A percentile compares a stretch with the other conserved stretches of the same genome.
Conservation (phyloP, 768 basidiomycete genomes). For the Naganishia randhawae region DNA sequence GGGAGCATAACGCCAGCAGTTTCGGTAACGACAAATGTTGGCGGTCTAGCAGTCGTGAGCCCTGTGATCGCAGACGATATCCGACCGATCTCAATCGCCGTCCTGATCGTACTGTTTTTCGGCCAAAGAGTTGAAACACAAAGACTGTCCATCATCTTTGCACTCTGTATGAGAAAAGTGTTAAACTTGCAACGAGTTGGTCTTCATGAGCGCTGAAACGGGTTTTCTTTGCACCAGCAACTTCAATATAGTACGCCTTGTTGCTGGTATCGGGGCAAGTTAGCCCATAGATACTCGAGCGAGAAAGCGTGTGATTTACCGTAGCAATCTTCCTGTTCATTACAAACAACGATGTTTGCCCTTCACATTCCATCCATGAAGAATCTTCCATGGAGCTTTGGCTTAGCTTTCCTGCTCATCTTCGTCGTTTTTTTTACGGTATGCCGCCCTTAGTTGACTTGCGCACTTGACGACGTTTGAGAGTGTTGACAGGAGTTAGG, state of each 20-base stretch:
- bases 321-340: slow-evolving; percentile 66
- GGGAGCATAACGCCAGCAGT: slow-evolving; percentile 63
- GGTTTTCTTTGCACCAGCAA: slow-evolving; percentile 50
- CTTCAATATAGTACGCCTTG: slow-evolving; percentile 60
- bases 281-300: neutral
- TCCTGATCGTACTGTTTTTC: slow-evolving; percentile 61
- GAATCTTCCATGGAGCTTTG: slow-evolving; percentile 53
- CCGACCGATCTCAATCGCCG: slow-evolving; percentile 61
- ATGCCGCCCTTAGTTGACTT: neutral
- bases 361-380: slow-evolving; percentile 63
- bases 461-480: neutral
- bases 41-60: slow-evolving; percentile 64
- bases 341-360: slow-evolving; percentile 59
- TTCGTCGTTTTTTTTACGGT: slow-evolving; percentile 68
- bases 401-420: slow-evolving; percentile 55
- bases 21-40: slow-evolving; percentile 65
- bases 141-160: slow-evolving; percentile 57
- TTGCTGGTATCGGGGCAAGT: slow-evolving; percentile 32
- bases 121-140: slow-evolving; percentile 63
- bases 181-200: neutral
- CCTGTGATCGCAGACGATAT: slow-evolving; percentile 56
- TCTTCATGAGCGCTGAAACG: neutral
- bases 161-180: slow-evolving; percentile 55
- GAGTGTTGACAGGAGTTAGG: neutral
- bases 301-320: slow-evolving; percentile 43